Percentiles rank a stretch among this genome's conserved stretches.
Evolutionary conservation across 2,329 filamentous ascomycete species (phyloP).

Genomic region (Exophiala sp.): DNA sequence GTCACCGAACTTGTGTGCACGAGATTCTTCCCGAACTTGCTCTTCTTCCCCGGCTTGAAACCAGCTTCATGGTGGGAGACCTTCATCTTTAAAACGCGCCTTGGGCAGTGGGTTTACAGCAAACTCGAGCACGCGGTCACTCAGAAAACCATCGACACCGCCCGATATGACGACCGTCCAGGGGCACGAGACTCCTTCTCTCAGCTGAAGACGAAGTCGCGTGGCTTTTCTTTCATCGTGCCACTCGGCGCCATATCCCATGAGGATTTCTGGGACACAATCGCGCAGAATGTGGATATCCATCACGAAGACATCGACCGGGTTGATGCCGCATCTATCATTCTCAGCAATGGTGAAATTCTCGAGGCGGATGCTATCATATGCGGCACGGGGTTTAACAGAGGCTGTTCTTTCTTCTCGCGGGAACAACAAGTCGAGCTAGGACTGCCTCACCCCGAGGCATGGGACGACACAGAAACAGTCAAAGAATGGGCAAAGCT

Average conservation of each 20-base stretch:
- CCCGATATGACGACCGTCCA: not conserved
- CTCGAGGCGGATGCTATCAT: not conserved
- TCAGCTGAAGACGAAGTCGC: not conserved
- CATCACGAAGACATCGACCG: not conserved
- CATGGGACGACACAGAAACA: not conserved
- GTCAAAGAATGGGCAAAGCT: not conserved
- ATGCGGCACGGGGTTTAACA: not conserved
- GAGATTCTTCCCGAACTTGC: not conserved
- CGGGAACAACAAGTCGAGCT: not conserved
- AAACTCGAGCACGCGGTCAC: not conserved
- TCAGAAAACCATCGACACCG: not conserved
- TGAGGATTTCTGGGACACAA: slow-evolving; percentile 1
- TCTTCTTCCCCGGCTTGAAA: not conserved
- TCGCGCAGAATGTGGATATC: not conserved
- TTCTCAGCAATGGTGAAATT: not conserved
- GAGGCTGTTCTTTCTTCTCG: not conserved
- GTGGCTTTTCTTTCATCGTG: not conserved
- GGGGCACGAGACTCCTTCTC: not conserved
- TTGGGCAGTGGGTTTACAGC: not conserved
- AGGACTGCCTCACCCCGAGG: not conserved
- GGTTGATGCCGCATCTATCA: not conserved
- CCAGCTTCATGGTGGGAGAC: not conserved
- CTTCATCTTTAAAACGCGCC: not conserved
- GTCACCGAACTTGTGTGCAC: not conserved
- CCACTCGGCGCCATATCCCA: not conserved